phyloP scores from a whole-genome alignment of 2,329 filamentous ascomycete genomes.

The Aureobasidium sp. region DNA sequence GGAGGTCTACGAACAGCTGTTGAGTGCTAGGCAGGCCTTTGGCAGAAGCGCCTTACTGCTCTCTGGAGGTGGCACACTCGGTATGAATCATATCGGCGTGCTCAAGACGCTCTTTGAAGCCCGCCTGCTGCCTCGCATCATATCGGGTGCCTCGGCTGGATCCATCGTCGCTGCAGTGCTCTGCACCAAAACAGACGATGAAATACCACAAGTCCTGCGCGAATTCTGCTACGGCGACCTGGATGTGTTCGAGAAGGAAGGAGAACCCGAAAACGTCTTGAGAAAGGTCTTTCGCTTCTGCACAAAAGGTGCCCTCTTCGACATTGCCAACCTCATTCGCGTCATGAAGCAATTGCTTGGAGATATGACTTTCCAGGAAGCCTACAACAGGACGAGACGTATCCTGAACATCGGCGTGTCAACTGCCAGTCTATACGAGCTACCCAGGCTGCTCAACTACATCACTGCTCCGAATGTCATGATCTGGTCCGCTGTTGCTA shows the following conservation, averaged over 20 bases:
- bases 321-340: constrained; percentile 69
- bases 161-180: constrained; percentile 78
- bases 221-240: constrained; percentile 73
- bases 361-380: constrained; percentile 90
- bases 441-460: constrained; percentile 83
- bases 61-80: constrained; percentile 80
- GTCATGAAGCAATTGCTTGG: constrained; percentile 77
- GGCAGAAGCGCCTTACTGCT: constrained; percentile 76
- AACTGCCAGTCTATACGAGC: constrained; percentile 75
- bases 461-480: constrained; percentile 88
- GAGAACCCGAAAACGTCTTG: constrained; percentile 52
- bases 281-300: constrained; percentile 62
- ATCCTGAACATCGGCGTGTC: constrained; percentile 94
- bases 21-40: constrained; percentile 68
- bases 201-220: constrained; percentile 60
- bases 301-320: constrained; percentile 76
- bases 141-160: constrained; percentile 79
- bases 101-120: constrained; percentile 71
- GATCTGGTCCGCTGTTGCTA: constrained; percentile 91
- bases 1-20: constrained; percentile 57
- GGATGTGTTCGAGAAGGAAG: constrained; percentile 63
- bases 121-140: constrained; percentile 70
- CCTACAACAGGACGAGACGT: constrained; percentile 85
- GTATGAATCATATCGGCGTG: constrained; percentile 87
- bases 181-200: constrained; percentile 68